Evolutionary conservation across 176 grass and related monocot genomes (phyloP), one percentile per base, ranked within the genome.

Genomic region (Elaeis guineensis): DNA sequence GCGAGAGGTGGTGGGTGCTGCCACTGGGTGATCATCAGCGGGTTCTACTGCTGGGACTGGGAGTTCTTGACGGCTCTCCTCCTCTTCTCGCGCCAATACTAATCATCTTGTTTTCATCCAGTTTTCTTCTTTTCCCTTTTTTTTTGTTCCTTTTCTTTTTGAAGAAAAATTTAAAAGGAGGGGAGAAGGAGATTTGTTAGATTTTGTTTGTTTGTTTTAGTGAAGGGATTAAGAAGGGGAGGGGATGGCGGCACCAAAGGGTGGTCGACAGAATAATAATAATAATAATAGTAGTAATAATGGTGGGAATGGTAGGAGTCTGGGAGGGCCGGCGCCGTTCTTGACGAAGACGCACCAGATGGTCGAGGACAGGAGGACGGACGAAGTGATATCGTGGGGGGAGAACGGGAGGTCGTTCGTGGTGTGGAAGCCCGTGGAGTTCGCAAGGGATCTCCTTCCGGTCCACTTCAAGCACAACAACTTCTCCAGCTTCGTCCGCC

Each of bases 391-490:
- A 77, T 97, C 93, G 55, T 97, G 93, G 93, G 84, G 69, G 6
- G 52, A 75, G 39, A 75, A 97, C 0, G 93, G 93, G 2, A 57
- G 72, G 4, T 85, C 93, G 21, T 92, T 97, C 76, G 79, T 92
- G 62, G 87, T 97, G 63, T 92, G 93, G 93, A 97, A 92, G 79
- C 87, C 93, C 1, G 78, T 72, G 21, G 93, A 97, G 76, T 78
- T 97, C 39, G 84, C 93, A 5, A 75, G 79, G 11, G 87, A 97
- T 70, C 76, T 97, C 18, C 78, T 97, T n/a, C 93, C 93, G 6
- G 50, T 89, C 65, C 83, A 89, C 73, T 97, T 97, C 87, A 97
- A 97, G 81, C 93, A 97, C 84, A 78, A 76, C 78, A 90, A 90
- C 64, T 97, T 97, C 76, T 92, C 93, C 56, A 92, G 87, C 57